Evolutionary conservation across 176 grass and related monocot species (phyloP).

Genomic region (Phyllostachys edulis): DNA sequence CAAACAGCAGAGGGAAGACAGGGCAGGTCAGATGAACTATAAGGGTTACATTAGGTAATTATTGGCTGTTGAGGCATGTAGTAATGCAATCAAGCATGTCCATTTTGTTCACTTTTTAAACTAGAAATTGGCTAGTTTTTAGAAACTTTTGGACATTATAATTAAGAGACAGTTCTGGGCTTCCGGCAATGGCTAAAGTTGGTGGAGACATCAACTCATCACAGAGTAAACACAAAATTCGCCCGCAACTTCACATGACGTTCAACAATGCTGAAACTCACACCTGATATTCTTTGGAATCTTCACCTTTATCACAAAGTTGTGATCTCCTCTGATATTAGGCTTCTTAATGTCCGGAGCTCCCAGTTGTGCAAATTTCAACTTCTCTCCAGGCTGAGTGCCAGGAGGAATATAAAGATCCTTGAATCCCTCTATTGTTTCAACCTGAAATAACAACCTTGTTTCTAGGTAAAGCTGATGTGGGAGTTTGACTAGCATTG

Average conservation of each 20-base stretch:
- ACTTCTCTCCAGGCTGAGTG: slow-evolving; percentile 74
- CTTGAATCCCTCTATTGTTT: slow-evolving; percentile 74
- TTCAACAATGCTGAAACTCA: slow-evolving; percentile 11
- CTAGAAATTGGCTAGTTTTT: not conserved
- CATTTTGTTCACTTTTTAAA: not conserved
- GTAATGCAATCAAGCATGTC: not conserved
- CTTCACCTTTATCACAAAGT: slow-evolving; percentile 69
- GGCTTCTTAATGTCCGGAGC: slow-evolving; percentile 67
- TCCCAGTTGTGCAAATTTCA: slow-evolving; percentile 67
- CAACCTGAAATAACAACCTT: slow-evolving; percentile 60
- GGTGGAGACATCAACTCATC: not conserved
- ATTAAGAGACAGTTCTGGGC: not conserved
- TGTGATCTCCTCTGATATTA: slow-evolving; percentile 72
- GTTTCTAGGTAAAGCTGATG: slow-evolving; percentile 25
- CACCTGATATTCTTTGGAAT: slow-evolving; percentile 88
- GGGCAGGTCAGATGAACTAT: not conserved
- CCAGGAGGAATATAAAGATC: slow-evolving; percentile 79
- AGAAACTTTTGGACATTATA: not conserved
- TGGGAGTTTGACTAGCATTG: not conserved
- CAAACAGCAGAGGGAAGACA: not conserved
- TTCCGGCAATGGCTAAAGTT: slow-evolving; percentile 12
- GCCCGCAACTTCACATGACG: not conserved
- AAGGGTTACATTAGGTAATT: not conserved
- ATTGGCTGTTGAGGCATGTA: not conserved
- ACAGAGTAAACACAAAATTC: not conserved